A percentile compares a stretch with the other conserved stretches of the same genome.
These are phyloP conservation scores for Aquilaria agallochum DNA, from an alignment of 441 rosid genomes.

Conservation along the genomic window DNA sequence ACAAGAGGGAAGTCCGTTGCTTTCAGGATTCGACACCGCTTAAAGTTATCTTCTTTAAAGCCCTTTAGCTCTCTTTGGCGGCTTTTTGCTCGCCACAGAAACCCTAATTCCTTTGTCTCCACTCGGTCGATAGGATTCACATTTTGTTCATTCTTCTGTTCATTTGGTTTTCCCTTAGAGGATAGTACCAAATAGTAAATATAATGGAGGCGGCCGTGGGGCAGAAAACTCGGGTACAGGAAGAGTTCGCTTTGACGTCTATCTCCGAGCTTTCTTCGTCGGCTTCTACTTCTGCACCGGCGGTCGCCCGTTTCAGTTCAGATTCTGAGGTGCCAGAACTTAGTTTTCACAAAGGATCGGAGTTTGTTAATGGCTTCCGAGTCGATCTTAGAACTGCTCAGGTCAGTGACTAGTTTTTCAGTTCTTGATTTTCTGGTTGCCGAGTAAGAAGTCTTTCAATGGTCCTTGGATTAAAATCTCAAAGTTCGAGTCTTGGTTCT, in stretches of 20 bases:
- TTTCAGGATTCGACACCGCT: too few relatives aligned
- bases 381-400: constrained; percentile 46
- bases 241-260: constrained; percentile 52
- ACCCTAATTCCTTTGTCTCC: constrained; percentile 20
- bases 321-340: constrained; percentile 44
- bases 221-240: constrained; percentile 26
- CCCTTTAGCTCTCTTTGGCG: constrained; percentile 2
- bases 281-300: constrained; percentile 27
- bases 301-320: constrained; percentile 43
- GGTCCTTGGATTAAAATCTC: not conserved
- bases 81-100: constrained; percentile 12
- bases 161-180: too few relatives aligned
- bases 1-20: too few relatives aligned
- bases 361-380: constrained; percentile 23
- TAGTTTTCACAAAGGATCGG: constrained; percentile 40
- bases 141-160: too few relatives aligned
- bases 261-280: constrained; percentile 48
- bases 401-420: constrained; percentile 32
- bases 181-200: too few relatives aligned
- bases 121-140: too few relatives aligned
- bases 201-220: constrained; percentile 24
- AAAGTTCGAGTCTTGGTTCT: too few relatives aligned
- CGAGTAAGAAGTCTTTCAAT: constrained; percentile 1
- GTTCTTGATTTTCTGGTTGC: not conserved
- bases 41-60: too few relatives aligned